These are phyloP conservation scores for Fusarium clavum DNA, from an alignment of 2,329 filamentous ascomycete genomes.

Conservation along the genomic window DNA sequence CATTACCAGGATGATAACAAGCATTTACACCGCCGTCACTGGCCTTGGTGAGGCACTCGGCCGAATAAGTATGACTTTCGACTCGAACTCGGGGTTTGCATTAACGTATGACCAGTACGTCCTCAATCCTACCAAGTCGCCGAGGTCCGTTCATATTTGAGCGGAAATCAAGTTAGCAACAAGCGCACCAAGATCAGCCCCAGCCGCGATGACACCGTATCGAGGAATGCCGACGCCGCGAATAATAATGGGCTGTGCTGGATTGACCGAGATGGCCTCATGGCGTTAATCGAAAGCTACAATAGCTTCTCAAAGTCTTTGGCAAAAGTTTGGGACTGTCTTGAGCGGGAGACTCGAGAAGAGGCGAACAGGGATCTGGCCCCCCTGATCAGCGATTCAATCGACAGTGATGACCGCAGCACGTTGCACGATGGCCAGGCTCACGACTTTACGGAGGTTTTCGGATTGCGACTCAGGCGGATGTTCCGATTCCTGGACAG, in stretches of 20 bases:
- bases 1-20: conserved; percentile 49
- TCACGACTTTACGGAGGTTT: conserved; percentile 40
- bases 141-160: conserved; percentile 42
- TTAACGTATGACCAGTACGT: conserved; percentile 36
- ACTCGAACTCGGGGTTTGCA: neutral
- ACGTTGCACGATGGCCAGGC: conserved; percentile 21
- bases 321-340: conserved; percentile 34
- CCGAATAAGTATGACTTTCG: conserved; percentile 39
- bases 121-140: conserved; percentile 43
- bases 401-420: conserved; percentile 39
- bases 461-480: conserved; percentile 36
- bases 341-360: conserved; percentile 30
- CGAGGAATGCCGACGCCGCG: neutral
- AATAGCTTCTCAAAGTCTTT: conserved; percentile 41
- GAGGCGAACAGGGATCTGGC: conserved; percentile 44
- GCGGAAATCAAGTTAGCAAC: conserved; percentile 39
- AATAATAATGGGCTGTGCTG: conserved; percentile 35
- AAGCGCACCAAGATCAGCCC: conserved; percentile 46
- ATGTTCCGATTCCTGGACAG: conserved; percentile 38
- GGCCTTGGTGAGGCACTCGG: conserved; percentile 44
- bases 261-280: conserved; percentile 43
- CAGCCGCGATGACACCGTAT: conserved; percentile 17
- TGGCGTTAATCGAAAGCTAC: conserved; percentile 41
- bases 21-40: conserved; percentile 43
- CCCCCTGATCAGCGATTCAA: conserved; percentile 39